phyloP scores from a whole-genome alignment of 208 protist genomes.

The Trypanosoma theileri region DNA sequence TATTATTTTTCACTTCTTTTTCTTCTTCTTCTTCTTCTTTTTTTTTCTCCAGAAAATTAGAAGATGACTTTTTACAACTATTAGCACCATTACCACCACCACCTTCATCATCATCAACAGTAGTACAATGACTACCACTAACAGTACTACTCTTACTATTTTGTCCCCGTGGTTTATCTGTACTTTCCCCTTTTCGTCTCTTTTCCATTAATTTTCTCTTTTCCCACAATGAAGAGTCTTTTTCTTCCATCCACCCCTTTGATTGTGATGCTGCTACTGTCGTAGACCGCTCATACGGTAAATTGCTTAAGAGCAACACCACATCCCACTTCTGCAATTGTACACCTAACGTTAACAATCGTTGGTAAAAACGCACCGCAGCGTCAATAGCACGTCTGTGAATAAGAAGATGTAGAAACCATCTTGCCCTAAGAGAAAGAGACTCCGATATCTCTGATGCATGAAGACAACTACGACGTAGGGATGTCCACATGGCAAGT shows the following conservation, averaged over 20 bases:
- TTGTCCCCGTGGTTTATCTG: neutral
- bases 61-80: no score
- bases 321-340: conserved; percentile 71
- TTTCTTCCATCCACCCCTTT: conserved; percentile 18
- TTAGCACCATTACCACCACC: no score
- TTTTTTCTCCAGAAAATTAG: no score
- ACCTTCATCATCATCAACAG: no score
- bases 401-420: conserved; percentile 72
- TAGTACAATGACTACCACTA: no score
- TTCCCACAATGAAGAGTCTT: neutral
- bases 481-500: conserved; percentile 79
- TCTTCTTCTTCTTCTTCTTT: no score
- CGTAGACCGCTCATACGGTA: conserved; percentile 71
- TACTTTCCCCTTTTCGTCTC: conserved; percentile 1
- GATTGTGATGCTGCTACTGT: conserved; percentile 2
- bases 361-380: conserved; percentile 66
- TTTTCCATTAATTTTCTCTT: conserved; percentile 24
- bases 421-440: conserved; percentile 59
- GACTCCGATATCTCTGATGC: conserved; percentile 73
- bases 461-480: conserved; percentile 75
- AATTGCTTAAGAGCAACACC: conserved; percentile 60
- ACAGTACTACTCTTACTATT: no score
- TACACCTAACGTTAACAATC: conserved; percentile 64
- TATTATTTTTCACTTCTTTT: no score
- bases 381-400: conserved; percentile 59